A percentile compares a stretch with the other conserved stretches of the same genome.
phyloP scores from a whole-genome alignment of 78 protist genomes.

The slime mould (Dictyostelium discoideum) region dicty_2.7 NC_007089.4:2607501-2608000 shows the following conservation, averaged over 20 bases:
- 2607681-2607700: background rate
- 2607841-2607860: background rate
- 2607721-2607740: constrained; percentile 16
- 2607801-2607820: background rate
- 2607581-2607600: background rate
- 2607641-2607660: background rate
- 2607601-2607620: background rate
- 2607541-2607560: background rate
- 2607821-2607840: background rate
- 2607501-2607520: background rate
- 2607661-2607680: background rate
- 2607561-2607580: background rate
- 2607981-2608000: too few relatives aligned
- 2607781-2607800: background rate
- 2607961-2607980: too few relatives aligned
- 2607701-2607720: background rate
- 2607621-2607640: background rate
- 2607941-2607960: too few relatives aligned
- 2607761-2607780: too few relatives aligned
- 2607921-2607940: too few relatives aligned
- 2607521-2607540: background rate
- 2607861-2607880: background rate
- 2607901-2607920: too few relatives aligned
- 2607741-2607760: background rate
- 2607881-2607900: background rate